Conservation (phyloP, 495 filamentous ascomycete species). For the Tuber aestivum region DNA sequence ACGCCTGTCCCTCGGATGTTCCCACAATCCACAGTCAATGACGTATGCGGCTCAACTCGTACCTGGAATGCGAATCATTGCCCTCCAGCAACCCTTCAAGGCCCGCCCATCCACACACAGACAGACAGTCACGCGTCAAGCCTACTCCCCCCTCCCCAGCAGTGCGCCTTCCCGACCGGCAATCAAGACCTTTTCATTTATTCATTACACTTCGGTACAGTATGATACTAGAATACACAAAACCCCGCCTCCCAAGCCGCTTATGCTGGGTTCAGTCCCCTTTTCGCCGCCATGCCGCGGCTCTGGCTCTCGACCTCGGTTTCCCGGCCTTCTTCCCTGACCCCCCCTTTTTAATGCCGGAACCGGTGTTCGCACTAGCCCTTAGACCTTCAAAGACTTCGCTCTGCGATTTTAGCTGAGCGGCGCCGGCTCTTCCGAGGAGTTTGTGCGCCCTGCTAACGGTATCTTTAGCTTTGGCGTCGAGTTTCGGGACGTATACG, state of each 20-base stretch:
- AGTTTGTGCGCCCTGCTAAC: slow-evolving; percentile 75
- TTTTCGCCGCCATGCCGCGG: slow-evolving; percentile 61
- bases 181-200: slow-evolving; percentile 12
- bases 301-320: slow-evolving; percentile 53
- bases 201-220: neutral
- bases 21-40: neutral
- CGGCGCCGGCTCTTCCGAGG: slow-evolving; percentile 72
- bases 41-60: slow-evolving; percentile 3
- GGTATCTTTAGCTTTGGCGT: slow-evolving; percentile 62
- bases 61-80: neutral
- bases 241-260: neutral
- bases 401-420: slow-evolving; percentile 52
- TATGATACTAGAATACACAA: slow-evolving; percentile 19
- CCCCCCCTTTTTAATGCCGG: slow-evolving; percentile 57
- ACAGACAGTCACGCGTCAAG: neutral
- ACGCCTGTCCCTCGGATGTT: neutral
- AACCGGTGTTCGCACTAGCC: slow-evolving; percentile 61
- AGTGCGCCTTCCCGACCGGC: neutral
- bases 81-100: neutral
- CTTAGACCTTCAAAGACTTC: slow-evolving; percentile 82
- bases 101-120: neutral
- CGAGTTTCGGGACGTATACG: slow-evolving; percentile 58
- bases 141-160: neutral
- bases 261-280: slow-evolving; percentile 43
- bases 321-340: slow-evolving; percentile 54